Conservation (phyloP, 495 filamentous ascomycete species). For the Poronia punctata region DNA sequence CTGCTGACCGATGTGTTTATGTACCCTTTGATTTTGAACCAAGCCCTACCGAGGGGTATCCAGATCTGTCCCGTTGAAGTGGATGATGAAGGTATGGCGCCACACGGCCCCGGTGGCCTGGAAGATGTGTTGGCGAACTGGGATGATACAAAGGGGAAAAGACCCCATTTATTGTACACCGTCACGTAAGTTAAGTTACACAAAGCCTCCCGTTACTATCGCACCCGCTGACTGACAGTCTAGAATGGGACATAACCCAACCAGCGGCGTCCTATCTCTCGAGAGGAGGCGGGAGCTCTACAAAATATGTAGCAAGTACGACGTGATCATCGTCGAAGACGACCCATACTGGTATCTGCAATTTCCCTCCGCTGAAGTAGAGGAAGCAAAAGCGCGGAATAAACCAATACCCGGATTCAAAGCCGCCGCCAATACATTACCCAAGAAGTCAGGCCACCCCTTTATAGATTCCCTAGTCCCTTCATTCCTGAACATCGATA, state of each 20-base stretch:
- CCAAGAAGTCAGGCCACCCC: constrained; percentile 58
- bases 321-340: constrained; percentile 90
- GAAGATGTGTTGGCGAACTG: constrained; percentile 73
- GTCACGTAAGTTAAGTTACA: constrained; percentile 60
- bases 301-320: constrained; percentile 70
- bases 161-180: constrained; percentile 84
- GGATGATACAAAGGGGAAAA: constrained; percentile 63
- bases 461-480: constrained; percentile 84
- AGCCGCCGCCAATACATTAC: constrained; percentile 12
- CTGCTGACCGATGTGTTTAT: constrained; percentile 71
- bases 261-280: constrained; percentile 63
- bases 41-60: constrained; percentile 60
- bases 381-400: constrained; percentile 41
- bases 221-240: background rate
- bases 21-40: constrained; percentile 67
- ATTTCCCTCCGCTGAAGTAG: constrained; percentile 58
- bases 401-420: constrained; percentile 16
- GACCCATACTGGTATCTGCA: constrained; percentile 97
- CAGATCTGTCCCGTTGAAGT: constrained; percentile 65
- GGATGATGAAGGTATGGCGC: constrained; percentile 70
- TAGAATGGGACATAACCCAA: constrained; percentile 89
- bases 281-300: constrained; percentile 73
- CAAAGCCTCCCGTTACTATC: no score
- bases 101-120: constrained; percentile 60
- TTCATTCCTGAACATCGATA: constrained; percentile 64